Conservation (phyloP, 805 yeast genomes). For the Teunomyces lycoperdinae region DNA sequence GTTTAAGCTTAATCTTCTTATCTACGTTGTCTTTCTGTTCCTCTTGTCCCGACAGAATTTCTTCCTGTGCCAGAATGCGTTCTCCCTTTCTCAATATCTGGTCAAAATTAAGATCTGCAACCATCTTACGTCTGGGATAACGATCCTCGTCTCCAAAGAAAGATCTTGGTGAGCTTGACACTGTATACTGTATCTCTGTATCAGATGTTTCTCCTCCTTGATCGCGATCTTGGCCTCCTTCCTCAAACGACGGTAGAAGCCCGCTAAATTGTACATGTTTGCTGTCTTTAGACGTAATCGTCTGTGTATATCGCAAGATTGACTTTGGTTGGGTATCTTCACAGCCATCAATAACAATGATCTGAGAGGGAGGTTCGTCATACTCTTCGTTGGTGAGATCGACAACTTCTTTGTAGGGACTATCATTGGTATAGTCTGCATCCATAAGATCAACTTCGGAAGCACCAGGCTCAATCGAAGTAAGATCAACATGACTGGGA, state of each 20-base stretch:
- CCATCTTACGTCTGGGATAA: constrained; percentile 25
- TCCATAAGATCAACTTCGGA: constrained; percentile 42
- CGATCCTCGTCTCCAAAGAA: constrained; percentile 20
- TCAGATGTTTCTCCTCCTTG: not conserved
- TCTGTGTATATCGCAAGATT: constrained; percentile 1
- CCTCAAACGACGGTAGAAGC: constrained; percentile 17
- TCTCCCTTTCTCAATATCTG: constrained; percentile 24
- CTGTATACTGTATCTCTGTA: constrained; percentile 16
- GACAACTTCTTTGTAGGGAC: constrained; percentile 10
- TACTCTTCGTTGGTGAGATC: constrained; percentile 13
- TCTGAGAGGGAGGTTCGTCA: constrained; percentile 9
- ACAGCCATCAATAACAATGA: constrained; percentile 24
- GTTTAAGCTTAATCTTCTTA: not conserved
- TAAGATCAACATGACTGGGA: constrained; percentile 16
- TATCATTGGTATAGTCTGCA: not conserved
- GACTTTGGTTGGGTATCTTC: constrained; percentile 11
- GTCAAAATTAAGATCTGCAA: constrained; percentile 27
- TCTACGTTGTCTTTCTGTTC: not conserved
- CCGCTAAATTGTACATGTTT: constrained; percentile 10
- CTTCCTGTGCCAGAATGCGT: not conserved
- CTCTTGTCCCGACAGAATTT: not conserved
- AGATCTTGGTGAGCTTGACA: constrained; percentile 26
- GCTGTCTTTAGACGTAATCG: not conserved
- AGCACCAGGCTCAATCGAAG: constrained; percentile 37
- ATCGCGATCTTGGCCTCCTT: not conserved